These are phyloP conservation scores for Citrus medica DNA, from an alignment of 345 rosid species.

Conservation along the genomic window DNA sequence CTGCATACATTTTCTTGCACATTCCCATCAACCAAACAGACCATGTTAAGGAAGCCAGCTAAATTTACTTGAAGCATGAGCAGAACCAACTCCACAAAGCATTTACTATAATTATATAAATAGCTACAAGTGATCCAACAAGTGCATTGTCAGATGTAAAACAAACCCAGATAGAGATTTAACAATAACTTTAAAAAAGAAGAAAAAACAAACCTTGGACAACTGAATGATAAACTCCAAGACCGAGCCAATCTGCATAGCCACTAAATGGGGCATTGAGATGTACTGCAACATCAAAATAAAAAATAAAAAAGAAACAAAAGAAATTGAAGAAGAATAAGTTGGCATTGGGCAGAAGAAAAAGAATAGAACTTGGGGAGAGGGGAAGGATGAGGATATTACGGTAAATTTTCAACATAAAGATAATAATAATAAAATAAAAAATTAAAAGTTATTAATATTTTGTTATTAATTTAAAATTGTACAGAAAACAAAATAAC, in stretches of 20 bases:
- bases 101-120: not conserved
- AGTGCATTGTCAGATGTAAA: not conserved
- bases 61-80: too few relatives aligned
- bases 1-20: slow-evolving; percentile 1
- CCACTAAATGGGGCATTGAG: slow-evolving; percentile 94
- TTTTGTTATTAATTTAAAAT: too few relatives aligned
- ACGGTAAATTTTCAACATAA: too few relatives aligned
- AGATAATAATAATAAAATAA: too few relatives aligned
- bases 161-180: slow-evolving; percentile 1
- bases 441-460: too few relatives aligned
- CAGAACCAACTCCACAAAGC: slow-evolving; percentile 6
- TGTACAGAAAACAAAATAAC: too few relatives aligned
- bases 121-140: not conserved
- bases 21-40: slow-evolving; percentile 19
- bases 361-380: too few relatives aligned
- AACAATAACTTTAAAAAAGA: not conserved
- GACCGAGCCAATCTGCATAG: slow-evolving; percentile 94
- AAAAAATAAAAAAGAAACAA: too few relatives aligned
- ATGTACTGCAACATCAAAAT: slow-evolving; percentile 55
- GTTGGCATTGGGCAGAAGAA: too few relatives aligned
- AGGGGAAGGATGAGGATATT: too few relatives aligned
- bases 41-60: not conserved
- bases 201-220: slow-evolving; percentile 68
- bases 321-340: too few relatives aligned
- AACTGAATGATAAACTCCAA: slow-evolving; percentile 93